Evolutionary conservation across 2,329 filamentous ascomycete genomes (phyloP).

Genomic region (Fusarium fracticaudum): DNA sequence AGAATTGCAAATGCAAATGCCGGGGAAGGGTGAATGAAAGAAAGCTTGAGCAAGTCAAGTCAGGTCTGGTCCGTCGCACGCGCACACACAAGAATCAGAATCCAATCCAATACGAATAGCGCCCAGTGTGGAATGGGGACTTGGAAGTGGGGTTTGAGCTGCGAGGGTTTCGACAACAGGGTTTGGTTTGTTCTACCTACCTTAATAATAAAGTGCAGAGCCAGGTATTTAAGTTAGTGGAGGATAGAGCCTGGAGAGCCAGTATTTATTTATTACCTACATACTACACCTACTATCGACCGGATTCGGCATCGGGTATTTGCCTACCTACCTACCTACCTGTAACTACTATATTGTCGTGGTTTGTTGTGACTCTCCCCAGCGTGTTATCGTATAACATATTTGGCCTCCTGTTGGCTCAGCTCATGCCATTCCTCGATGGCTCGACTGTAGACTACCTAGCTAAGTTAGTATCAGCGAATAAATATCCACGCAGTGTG

Average conservation of each 20-base stretch:
- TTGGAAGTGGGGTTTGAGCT: constrained; percentile 37
- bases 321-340: background rate
- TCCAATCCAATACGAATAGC: constrained; percentile 15
- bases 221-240: background rate
- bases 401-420: constrained; percentile 11
- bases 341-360: background rate
- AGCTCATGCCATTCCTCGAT: background rate
- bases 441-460: background rate
- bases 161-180: constrained; percentile 39
- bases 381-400: background rate
- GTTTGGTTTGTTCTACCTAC: constrained; percentile 8
- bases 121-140: constrained; percentile 31
- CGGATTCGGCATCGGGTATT: background rate
- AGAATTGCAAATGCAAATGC: constrained; percentile 36
- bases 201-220: no score
- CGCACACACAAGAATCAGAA: constrained; percentile 21
- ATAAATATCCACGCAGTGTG: constrained; percentile 28
- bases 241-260: background rate
- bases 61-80: constrained; percentile 36
- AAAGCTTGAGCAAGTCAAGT: constrained; percentile 38
- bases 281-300: background rate
- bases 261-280: background rate
- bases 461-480: background rate
- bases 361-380: background rate
- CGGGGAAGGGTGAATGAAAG: constrained; percentile 36